Evolutionary conservation across 768 basidiomycete species (phyloP).

Genomic region (Polyporus arcularius): DNA sequence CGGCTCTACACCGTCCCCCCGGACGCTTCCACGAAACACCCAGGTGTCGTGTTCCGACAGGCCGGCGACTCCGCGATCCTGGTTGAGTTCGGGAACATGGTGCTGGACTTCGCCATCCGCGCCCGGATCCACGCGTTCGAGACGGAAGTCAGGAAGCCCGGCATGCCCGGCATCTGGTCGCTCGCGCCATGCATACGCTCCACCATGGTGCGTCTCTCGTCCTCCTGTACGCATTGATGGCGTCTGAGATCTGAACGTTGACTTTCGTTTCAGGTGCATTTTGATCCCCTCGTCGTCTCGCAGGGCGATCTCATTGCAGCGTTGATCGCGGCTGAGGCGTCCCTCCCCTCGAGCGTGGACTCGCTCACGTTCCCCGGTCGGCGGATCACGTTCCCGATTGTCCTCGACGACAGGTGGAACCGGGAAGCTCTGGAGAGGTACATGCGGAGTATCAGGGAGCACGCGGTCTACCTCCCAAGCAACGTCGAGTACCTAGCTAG

Average conservation of each 20-base stretch:
- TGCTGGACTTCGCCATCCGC: slow-evolving; percentile 51
- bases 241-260: neutral
- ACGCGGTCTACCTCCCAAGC: slow-evolving; percentile 67
- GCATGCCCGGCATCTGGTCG: slow-evolving; percentile 39
- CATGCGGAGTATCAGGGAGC: slow-evolving; percentile 52
- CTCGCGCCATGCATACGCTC: slow-evolving; percentile 58
- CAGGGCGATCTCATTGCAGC: slow-evolving; percentile 45
- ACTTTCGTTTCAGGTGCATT: slow-evolving; percentile 44
- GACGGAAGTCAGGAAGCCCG: slow-evolving; percentile 34
- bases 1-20: slow-evolving; percentile 36
- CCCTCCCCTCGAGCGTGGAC: slow-evolving; percentile 41
- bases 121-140: slow-evolving; percentile 62
- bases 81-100: slow-evolving; percentile 61
- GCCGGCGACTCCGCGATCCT: slow-evolving; percentile 67
- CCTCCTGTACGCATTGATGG: neutral
- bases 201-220: slow-evolving; percentile 45
- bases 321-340: slow-evolving; percentile 40
- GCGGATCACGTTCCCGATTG: slow-evolving; percentile 60
- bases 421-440: slow-evolving; percentile 58
- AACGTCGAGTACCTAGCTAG: slow-evolving; percentile 67
- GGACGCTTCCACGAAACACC: slow-evolving; percentile 20
- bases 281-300: slow-evolving; percentile 42
- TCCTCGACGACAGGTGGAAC: slow-evolving; percentile 60
- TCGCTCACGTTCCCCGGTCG: slow-evolving; percentile 51
- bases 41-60: slow-evolving; percentile 55